Evolutionary conservation across 1,284 basidiomycete species (phyloP), one percentile per base, ranked within the genome.

Genomic region (Leccinum solheimii): DNA sequence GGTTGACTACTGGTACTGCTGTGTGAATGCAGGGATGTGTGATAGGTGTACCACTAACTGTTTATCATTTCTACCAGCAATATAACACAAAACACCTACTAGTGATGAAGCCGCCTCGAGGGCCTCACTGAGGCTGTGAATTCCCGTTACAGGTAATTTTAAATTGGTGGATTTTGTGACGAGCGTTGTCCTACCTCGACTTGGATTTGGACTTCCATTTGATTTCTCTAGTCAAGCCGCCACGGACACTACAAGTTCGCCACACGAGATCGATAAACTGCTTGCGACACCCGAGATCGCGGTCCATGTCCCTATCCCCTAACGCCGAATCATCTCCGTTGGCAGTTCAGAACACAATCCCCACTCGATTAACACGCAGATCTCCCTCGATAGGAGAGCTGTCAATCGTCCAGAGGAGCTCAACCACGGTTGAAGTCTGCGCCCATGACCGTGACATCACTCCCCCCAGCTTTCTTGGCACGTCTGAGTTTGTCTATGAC

Each of bases 401-500:
- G 36, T 82, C 84, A 2, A 70, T 86, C 19, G 62, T 84, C 40
- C 80, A 84, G 5, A 78, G 83, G 57, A 80, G 84, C 51, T 75
- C 83, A 3, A 85, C 84, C 2, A 83, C 87, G 7, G 72, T 88
- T 14, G 86, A 91, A 65, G 82, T 89, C 30, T 87, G 87, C 68
- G 81, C 86, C 58, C 81, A 83, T 23, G 45, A 23, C 1, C 45
- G 45, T 55, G 86, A 85, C 45, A 68, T 69, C 21, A 34, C 65
- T 0, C 56, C 67, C 62, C 68, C 79, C 51, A 67, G 78, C 62
- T 74, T 81, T 67, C 66, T 81, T 60, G 84, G 84, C 54, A 74
- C 79, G 8, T 76, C 87, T 1, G 83, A 84, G 66, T 79, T 82
- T 59, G 84, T 86, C 67, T 91, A 91, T 68, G 89, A 91, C 71